phyloP scores from a whole-genome alignment of 2,329 filamentous ascomycete species.

The Aureobasidium mangrovei region DNA sequence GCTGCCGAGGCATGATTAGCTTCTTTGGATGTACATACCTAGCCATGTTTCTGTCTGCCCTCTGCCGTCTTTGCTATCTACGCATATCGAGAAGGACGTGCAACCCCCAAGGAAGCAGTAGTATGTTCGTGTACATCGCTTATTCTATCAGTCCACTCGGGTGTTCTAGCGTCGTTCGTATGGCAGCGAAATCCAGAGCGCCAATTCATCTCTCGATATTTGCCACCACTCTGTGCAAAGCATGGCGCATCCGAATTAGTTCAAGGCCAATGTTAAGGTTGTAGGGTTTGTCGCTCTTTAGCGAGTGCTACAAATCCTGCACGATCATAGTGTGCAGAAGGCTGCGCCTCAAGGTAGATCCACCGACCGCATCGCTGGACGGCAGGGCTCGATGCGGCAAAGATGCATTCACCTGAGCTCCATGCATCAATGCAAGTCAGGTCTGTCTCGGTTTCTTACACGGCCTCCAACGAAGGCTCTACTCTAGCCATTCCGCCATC shows the following conservation, averaged over 20 bases:
- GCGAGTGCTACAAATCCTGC: not conserved
- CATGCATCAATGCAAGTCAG: not conserved
- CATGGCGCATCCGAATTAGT: not conserved
- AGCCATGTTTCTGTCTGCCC: too few relatives aligned
- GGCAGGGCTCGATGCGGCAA: not conserved
- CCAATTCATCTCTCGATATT: not conserved
- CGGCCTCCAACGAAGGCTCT: not conserved
- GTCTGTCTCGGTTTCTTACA: not conserved
- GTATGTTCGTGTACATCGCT: too few relatives aligned
- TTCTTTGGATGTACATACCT: too few relatives aligned
- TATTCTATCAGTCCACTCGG: too few relatives aligned
- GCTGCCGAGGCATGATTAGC: not conserved
- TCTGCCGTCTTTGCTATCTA: too few relatives aligned
- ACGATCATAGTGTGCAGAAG: not conserved
- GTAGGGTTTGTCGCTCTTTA: not conserved
- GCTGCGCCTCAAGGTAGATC: not conserved
- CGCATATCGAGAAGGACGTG: too few relatives aligned
- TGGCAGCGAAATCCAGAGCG: not conserved
- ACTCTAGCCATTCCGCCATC: not conserved
- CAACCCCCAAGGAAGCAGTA: too few relatives aligned
- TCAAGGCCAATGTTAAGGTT: not conserved
- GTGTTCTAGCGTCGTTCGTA: too few relatives aligned
- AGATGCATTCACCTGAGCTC: not conserved
- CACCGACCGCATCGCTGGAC: not conserved
- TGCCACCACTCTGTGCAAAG: not conserved